phyloP scores from a whole-genome alignment of 805 yeast species.

The Komagataella pseudopastoris region DNA sequence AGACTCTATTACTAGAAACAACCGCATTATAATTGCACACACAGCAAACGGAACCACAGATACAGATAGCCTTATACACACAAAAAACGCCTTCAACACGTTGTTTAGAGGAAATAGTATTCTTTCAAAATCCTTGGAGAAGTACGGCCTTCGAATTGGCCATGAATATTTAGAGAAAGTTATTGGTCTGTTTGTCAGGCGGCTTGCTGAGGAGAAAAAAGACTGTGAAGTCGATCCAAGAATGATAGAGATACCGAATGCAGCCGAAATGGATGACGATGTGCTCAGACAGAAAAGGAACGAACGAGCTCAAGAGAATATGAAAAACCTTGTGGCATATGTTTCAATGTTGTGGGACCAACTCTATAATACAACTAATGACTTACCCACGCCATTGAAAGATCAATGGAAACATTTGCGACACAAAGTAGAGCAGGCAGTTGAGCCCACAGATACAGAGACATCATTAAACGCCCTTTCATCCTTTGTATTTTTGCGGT shows the following conservation, averaged over 20 bases:
- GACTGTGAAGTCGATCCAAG: conserved; percentile 76
- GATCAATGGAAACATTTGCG: conserved; percentile 50
- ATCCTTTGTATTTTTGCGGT: conserved; percentile 74
- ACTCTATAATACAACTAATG: conserved; percentile 56
- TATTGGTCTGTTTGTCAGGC: conserved; percentile 54
- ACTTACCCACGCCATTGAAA: conserved; percentile 58
- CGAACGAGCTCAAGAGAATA: conserved; percentile 16
- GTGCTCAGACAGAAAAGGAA: neutral
- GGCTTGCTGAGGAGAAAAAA: conserved; percentile 31
- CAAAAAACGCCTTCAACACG: conserved; percentile 36
- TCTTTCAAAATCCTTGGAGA: conserved; percentile 70
- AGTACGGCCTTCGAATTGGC: conserved; percentile 65
- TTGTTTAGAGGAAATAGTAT: conserved; percentile 79
- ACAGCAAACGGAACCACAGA: conserved; percentile 12
- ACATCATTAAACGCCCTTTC: conserved; percentile 60
- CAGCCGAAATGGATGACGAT: conserved; percentile 24
- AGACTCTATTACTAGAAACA: conserved; percentile 29
- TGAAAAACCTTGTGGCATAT: conserved; percentile 31
- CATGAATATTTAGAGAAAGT: conserved; percentile 63
- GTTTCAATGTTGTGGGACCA: conserved; percentile 50
- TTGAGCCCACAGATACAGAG: conserved; percentile 35
- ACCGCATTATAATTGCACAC: conserved; percentile 15
- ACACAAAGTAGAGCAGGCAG: conserved; percentile 46
- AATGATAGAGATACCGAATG: conserved; percentile 1
- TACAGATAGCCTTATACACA: conserved; percentile 10